A percentile compares a stretch with the other conserved stretches of the same genome.
Conservation (phyloP, 768 basidiomycete genomes). For the Russula virescens region DNA sequence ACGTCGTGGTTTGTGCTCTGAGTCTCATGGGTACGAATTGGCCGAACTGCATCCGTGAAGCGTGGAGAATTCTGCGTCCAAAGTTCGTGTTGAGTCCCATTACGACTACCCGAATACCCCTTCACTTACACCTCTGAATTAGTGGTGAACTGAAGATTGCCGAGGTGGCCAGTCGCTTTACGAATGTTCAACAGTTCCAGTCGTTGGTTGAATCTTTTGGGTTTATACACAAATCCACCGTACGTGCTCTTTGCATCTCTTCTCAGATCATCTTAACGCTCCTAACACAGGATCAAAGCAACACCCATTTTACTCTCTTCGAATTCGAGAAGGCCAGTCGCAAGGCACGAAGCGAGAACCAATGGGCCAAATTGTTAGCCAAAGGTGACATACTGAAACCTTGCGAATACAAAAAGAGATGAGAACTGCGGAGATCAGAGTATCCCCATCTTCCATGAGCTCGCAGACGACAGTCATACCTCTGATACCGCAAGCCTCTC, state of each 20-base stretch:
- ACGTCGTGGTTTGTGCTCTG: constrained; percentile 88
- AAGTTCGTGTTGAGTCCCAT: constrained; percentile 47
- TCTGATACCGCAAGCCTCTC: background rate
- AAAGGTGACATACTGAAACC: constrained; percentile 65
- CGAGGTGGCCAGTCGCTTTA: constrained; percentile 84
- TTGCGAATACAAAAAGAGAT: constrained; percentile 90
- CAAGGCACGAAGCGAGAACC: constrained; percentile 43
- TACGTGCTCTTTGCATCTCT: constrained; percentile 29
- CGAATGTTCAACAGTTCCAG: constrained; percentile 59
- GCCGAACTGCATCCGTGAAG: constrained; percentile 85
- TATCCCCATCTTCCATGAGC: background rate
- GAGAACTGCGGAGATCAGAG: constrained; percentile 24
- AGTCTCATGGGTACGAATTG: constrained; percentile 98
- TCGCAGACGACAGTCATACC: background rate
- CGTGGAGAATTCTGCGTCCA: constrained; percentile 79
- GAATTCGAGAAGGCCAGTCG: constrained; percentile 64
- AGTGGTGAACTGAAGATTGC: constrained; percentile 84
- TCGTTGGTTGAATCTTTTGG: constrained; percentile 61
- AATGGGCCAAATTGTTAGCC: constrained; percentile 53
- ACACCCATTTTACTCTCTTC: constrained; percentile 82
- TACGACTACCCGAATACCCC: background rate
- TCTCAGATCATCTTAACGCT: background rate
- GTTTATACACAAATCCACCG: constrained; percentile 67
- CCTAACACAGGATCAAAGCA: constrained; percentile 58
- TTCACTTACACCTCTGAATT: background rate